Conservation (phyloP, 2,329 filamentous ascomycete species). For the Talaromyces islandicus region DNA sequence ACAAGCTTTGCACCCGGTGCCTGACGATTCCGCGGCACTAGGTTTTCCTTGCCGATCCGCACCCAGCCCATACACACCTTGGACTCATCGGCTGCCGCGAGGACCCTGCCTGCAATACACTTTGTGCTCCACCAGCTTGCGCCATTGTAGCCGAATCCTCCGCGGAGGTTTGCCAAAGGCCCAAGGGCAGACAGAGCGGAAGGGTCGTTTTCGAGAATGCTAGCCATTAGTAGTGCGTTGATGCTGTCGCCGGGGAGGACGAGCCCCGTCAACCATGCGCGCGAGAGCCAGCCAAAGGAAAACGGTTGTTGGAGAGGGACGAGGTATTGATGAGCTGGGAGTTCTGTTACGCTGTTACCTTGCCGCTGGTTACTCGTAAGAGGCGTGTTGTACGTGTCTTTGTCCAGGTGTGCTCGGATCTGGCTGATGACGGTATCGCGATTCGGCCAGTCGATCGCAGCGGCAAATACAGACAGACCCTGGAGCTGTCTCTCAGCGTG, state of each 20-base stretch:
- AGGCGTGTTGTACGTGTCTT: constrained; percentile 10
- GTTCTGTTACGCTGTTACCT: not conserved
- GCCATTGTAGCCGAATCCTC: constrained; percentile 46
- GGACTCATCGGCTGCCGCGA: constrained; percentile 41
- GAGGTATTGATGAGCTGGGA: not conserved
- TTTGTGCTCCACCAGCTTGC: constrained; percentile 53
- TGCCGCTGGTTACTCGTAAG: constrained; percentile 2
- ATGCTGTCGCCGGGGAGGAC: constrained; percentile 50
- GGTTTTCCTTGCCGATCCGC: constrained; percentile 22
- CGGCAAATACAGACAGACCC: constrained; percentile 47
- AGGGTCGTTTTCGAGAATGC: constrained; percentile 50
- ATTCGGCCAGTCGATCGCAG: constrained; percentile 46
- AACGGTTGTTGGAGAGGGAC: constrained; percentile 19
- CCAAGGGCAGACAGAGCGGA: constrained; percentile 44
- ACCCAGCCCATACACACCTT: constrained; percentile 54
- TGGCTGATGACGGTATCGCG: constrained; percentile 31
- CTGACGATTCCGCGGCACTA: constrained; percentile 19
- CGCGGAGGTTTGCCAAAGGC: constrained; percentile 47
- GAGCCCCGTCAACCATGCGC: constrained; percentile 50
- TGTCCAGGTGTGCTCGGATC: constrained; percentile 30
- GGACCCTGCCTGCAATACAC: constrained; percentile 49
- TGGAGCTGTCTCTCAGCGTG: constrained; percentile 39
- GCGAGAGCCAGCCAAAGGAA: constrained; percentile 46
- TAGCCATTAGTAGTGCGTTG: constrained; percentile 50
- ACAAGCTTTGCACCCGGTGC: constrained; percentile 15